A percentile compares a stretch with the other conserved stretches of the same genome.
Evolutionary conservation across 176 grass and related monocot genomes (phyloP).

Genomic region (Aegilops bicornis): DNA sequence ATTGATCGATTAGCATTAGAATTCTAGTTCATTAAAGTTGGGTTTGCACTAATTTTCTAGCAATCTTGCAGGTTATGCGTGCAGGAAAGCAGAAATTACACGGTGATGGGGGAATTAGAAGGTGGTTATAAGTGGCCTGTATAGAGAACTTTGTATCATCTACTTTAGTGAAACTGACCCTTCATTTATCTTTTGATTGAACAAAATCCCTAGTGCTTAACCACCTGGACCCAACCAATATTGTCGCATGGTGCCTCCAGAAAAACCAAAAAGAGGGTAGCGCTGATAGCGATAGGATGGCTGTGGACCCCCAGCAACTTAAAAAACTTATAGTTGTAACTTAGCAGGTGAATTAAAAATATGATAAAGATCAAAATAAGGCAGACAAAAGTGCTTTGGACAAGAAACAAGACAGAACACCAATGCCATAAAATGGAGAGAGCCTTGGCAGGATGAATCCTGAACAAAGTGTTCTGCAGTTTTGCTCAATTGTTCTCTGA

Average conservation of each 20-base stretch:
- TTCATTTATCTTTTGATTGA: slow-evolving; percentile 51
- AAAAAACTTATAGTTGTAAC: not conserved
- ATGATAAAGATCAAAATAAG: not conserved
- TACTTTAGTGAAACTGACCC: slow-evolving; percentile 39
- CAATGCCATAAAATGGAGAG: not conserved
- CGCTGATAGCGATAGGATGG: slow-evolving; percentile 35
- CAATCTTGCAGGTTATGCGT: slow-evolving; percentile 32
- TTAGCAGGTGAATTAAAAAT: slow-evolving; percentile 5
- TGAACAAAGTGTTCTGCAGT: not conserved
- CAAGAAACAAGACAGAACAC: not conserved
- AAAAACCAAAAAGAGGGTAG: slow-evolving; percentile 38
- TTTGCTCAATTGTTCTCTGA: slow-evolving; percentile 16
- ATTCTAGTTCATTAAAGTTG: slow-evolving; percentile 32
- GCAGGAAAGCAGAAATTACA: slow-evolving; percentile 31
- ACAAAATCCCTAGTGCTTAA: slow-evolving; percentile 57
- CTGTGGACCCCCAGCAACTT: too few relatives aligned
- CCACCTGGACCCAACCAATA: slow-evolving; percentile 55
- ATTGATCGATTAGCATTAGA: slow-evolving; percentile 18
- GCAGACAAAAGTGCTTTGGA: not conserved
- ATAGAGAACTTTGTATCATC: slow-evolving; percentile 30
- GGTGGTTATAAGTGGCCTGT: slow-evolving; percentile 48
- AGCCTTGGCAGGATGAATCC: not conserved
- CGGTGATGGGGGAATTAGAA: slow-evolving; percentile 32
- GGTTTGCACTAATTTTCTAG: slow-evolving; percentile 23
- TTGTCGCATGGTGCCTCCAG: slow-evolving; percentile 25